Evolutionary conservation across 306 rosid genomes (phyloP).

Genomic region (Begonia peltatifolia): DNA sequence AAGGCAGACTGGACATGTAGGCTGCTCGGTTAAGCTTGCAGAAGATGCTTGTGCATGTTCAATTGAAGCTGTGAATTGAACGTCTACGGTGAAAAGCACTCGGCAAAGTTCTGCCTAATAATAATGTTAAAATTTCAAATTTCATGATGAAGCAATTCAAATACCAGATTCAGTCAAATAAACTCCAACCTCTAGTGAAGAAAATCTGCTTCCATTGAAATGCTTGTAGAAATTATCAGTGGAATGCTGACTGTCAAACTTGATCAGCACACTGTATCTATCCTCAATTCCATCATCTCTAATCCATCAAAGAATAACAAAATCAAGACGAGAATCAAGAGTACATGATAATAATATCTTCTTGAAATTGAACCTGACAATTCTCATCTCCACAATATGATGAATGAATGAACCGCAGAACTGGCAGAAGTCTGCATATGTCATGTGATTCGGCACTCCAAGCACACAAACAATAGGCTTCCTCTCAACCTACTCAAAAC

Average conservation of each 20-base stretch:
- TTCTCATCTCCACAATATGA: conserved; percentile 79
- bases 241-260: conserved; percentile 56
- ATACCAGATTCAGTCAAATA: neutral
- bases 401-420: conserved; percentile 78
- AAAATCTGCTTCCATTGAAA: conserved; percentile 53
- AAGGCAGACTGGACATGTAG: conserved; percentile 88
- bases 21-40: conserved; percentile 65
- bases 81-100: conserved; percentile 68
- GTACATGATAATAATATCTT: neutral
- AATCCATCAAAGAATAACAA: neutral
- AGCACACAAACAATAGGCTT: conserved; percentile 70
- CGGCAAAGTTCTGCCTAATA: conserved; percentile 62
- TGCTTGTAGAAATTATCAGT: conserved; percentile 68
- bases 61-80: conserved; percentile 75
- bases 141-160: neutral
- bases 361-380: conserved; percentile 41
- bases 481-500: conserved; percentile 44
- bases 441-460: conserved; percentile 95
- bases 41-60: conserved; percentile 71
- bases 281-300: conserved; percentile 78
- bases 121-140: neutral
- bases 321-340: conserved; percentile 2
- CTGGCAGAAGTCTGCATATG: conserved; percentile 87
- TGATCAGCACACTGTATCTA: conserved; percentile 66
- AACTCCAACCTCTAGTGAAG: conserved; percentile 64